Evolutionary conservation across 2,329 filamentous ascomycete genomes (phyloP).

Genomic region (Alternaria dauci): DNA sequence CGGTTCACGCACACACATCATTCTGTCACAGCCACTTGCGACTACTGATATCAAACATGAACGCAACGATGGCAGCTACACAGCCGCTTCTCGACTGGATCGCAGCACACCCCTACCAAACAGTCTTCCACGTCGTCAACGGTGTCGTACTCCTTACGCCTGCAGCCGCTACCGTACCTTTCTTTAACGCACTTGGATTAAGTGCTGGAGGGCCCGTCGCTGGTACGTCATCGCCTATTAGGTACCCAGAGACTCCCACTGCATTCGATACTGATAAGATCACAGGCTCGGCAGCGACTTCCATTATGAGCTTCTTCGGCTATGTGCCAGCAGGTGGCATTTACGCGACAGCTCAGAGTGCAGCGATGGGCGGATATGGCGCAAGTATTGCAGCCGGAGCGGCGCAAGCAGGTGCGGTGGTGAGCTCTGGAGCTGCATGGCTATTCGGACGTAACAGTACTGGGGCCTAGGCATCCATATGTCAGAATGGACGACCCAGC

Average conservation of each 20-base stretch:
- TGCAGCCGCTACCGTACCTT: constrained; percentile 31
- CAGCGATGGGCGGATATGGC: constrained; percentile 46
- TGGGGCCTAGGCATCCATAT: not conserved
- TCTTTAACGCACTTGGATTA: constrained; percentile 34
- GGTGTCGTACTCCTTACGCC: constrained; percentile 34
- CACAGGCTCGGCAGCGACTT: constrained; percentile 32
- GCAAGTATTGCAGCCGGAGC: constrained; percentile 30
- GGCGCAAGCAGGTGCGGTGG: constrained; percentile 31
- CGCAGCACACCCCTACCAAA: constrained; percentile 34
- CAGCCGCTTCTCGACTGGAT: constrained; percentile 29
- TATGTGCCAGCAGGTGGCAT: constrained; percentile 33
- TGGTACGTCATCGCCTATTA: constrained; percentile 19
- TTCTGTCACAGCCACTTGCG: not conserved
- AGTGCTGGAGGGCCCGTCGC: constrained; percentile 30
- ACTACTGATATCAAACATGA: not conserved
- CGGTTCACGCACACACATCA: not conserved
- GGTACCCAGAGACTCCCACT: not conserved
- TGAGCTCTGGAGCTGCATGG: constrained; percentile 23
- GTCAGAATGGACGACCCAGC: not conserved
- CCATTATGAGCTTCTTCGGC: constrained; percentile 29
- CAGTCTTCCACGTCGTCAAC: constrained; percentile 34
- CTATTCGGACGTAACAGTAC: constrained; percentile 8
- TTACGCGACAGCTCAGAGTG: constrained; percentile 40
- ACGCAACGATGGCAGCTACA: constrained; percentile 4
- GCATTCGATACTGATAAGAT: not conserved